Conservation (phyloP, 306 rosid genomes). For the Alnus glutinosa region DNA sequence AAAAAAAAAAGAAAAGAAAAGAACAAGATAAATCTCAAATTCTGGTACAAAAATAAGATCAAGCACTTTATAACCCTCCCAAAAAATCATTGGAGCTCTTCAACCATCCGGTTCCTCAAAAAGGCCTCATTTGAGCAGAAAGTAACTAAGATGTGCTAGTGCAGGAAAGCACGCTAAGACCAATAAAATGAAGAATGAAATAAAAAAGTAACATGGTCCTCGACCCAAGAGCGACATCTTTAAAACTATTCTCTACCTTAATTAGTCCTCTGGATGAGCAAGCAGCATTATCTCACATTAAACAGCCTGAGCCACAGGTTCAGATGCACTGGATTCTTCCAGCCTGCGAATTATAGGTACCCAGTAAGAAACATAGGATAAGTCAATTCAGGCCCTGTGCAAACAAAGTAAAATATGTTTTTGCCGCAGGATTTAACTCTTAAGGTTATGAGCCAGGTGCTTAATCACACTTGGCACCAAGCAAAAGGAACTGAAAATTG, state of each 20-base stretch:
- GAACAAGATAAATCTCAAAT: neutral
- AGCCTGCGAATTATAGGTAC: slow-evolving; percentile 50
- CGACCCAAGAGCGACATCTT: slow-evolving; percentile 22
- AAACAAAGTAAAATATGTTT: neutral
- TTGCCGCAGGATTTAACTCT: neutral
- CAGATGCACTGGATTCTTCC: slow-evolving; percentile 59
- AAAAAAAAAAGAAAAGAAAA: too few relatives aligned
- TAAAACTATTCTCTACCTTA: slow-evolving; percentile 28
- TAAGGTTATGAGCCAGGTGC: neutral
- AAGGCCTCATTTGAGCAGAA: neutral
- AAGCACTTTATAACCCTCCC: neutral
- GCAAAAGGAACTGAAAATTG: neutral
- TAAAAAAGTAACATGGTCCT: slow-evolving; percentile 5
- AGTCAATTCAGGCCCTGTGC: slow-evolving; percentile 3
- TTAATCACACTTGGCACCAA: neutral
- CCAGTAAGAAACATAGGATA: slow-evolving; percentile 10
- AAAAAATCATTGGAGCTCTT: neutral
- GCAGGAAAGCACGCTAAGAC: slow-evolving; percentile 2
- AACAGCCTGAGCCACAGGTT: slow-evolving; percentile 69
- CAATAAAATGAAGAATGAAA: neutral
- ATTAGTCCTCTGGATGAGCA: slow-evolving; percentile 22
- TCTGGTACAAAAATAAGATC: neutral
- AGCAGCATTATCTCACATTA: slow-evolving; percentile 33
- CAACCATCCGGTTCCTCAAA: neutral
- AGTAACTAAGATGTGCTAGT: neutral